These are phyloP conservation scores for Claviceps spartinae DNA, from an alignment of 2,329 filamentous ascomycete species.

Conservation along the genomic window DNA sequence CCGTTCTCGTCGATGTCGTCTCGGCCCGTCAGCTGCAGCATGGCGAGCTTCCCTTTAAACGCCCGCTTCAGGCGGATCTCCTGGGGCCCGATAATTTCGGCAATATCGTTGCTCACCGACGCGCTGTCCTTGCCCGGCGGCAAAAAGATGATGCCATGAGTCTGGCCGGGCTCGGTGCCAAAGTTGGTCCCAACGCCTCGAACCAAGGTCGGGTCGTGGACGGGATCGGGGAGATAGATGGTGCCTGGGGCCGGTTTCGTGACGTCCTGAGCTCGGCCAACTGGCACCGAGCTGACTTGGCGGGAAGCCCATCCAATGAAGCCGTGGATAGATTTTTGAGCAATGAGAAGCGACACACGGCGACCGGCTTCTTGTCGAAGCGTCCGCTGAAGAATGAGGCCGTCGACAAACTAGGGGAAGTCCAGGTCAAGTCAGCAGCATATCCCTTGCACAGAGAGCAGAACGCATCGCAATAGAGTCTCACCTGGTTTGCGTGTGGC, in stretches of 20 bases:
- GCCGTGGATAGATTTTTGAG: constrained; percentile 87
- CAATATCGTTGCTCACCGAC: constrained; percentile 71
- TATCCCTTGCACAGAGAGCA: neutral
- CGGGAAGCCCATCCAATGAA: constrained; percentile 83
- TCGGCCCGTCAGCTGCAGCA: constrained; percentile 71
- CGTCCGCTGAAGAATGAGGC: constrained; percentile 81
- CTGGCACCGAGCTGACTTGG: constrained; percentile 80
- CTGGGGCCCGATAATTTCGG: constrained; percentile 64
- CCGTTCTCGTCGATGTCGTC: constrained; percentile 57
- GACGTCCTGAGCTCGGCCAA: constrained; percentile 79
- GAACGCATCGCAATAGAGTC: constrained; percentile 8
- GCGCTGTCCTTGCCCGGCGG: constrained; percentile 67
- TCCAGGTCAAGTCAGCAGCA: neutral
- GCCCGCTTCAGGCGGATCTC: constrained; percentile 78
- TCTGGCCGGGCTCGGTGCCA: constrained; percentile 52
- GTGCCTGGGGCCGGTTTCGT: constrained; percentile 67
- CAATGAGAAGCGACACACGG: constrained; percentile 83
- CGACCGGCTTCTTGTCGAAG: constrained; percentile 76
- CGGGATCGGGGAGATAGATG: constrained; percentile 79
- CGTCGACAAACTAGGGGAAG: constrained; percentile 72
- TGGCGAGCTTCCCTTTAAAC: constrained; percentile 62
- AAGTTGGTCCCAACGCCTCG: constrained; percentile 74
- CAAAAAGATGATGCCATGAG: constrained; percentile 74
- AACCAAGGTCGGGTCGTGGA: constrained; percentile 70
- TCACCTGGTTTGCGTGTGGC: constrained; percentile 87